Percentiles rank a stretch among this genome's conserved stretches.
These are phyloP conservation scores for Escovopsis weberi DNA, from an alignment of 2,329 filamentous ascomycete species.

Conservation along the genomic window DNA sequence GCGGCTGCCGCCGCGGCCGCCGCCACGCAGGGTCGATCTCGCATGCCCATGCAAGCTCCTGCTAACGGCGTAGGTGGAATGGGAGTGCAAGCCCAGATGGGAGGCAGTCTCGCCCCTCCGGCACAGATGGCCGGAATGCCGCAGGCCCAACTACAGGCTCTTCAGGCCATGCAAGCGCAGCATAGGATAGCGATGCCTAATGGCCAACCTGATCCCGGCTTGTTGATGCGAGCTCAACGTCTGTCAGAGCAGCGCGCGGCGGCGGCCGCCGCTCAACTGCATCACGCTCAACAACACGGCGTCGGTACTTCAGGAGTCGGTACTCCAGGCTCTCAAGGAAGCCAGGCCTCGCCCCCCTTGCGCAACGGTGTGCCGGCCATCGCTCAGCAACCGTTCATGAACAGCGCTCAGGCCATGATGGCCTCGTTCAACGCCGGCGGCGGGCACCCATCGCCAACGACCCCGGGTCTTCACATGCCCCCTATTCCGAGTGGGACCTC, in stretches of 20 bases:
- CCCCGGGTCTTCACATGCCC: conserved; percentile 32
- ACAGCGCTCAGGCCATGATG: conserved; percentile 39
- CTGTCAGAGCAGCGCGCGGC: conserved; percentile 46
- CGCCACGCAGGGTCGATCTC: conserved; percentile 28
- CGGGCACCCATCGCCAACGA: conserved; percentile 29
- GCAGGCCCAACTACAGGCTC: conserved; percentile 53
- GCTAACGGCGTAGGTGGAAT: conserved; percentile 34
- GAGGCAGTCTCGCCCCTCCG: conserved; percentile 34
- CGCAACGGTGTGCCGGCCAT: conserved; percentile 28
- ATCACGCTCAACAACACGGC: conserved; percentile 22
- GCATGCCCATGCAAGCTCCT: conserved; percentile 40
- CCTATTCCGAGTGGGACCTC: conserved; percentile 27
- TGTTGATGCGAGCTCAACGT: conserved; percentile 49
- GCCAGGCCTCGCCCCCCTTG: conserved; percentile 31
- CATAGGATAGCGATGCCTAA: conserved; percentile 41
- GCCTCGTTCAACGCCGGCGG: conserved; percentile 30
- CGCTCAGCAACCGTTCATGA: conserved; percentile 38
- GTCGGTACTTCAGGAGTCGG: conserved; percentile 12
- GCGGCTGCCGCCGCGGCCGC: conserved; percentile 24
- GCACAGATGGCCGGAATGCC: conserved; percentile 51
- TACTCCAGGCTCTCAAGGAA: conserved; percentile 19
- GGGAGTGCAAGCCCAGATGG: conserved; percentile 32
- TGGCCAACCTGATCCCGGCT: conserved; percentile 32
- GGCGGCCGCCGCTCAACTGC: conserved; percentile 24
- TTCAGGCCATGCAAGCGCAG: conserved; percentile 28